Percentiles rank a stretch among this genome's conserved stretches.
phyloP scores from a whole-genome alignment of 176 grass and related monocot genomes.

The Tillandsia fasciculata region DNA sequence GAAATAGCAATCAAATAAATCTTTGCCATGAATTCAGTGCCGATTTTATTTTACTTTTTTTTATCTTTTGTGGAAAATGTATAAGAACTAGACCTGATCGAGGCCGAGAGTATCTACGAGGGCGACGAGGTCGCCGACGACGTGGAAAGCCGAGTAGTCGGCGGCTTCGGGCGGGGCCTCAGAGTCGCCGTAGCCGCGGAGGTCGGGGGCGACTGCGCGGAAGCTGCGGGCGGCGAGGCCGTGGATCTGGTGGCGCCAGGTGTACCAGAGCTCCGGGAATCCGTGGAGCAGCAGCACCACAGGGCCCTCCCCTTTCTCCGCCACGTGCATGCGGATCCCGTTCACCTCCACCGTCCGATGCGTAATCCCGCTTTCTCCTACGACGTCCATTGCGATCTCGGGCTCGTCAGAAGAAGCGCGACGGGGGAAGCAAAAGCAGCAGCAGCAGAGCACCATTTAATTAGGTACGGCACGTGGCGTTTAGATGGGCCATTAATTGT shows the following conservation, averaged over 20 bases:
- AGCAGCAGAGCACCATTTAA: constrained; percentile 6
- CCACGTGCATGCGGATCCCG: constrained; percentile 32
- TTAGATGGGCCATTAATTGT: neutral
- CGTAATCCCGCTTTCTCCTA: constrained; percentile 9
- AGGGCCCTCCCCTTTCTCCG: constrained; percentile 20
- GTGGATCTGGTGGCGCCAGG: constrained; percentile 44
- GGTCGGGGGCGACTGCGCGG: constrained; percentile 17
- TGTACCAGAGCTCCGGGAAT: constrained; percentile 47
- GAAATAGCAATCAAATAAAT: too few relatives aligned
- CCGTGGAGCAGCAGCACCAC: constrained; percentile 39
- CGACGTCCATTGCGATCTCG: constrained; percentile 9
- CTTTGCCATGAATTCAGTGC: too few relatives aligned
- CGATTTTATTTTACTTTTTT: too few relatives aligned
- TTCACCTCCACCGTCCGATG: constrained; percentile 34
- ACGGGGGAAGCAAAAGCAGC: neutral
- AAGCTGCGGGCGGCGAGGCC: constrained; percentile 22
- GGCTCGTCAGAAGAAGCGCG: constrained; percentile 11
- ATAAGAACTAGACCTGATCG: neutral
- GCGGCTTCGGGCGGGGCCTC: neutral
- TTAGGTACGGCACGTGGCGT: too few relatives aligned
- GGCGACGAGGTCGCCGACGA: constrained; percentile 4
- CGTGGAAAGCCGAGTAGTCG: neutral
- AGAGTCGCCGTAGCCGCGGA: constrained; percentile 31
- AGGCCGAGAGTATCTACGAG: neutral
- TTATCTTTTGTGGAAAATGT: too few relatives aligned